Evolutionary conservation across 371 early-diverging fungal species (phyloP).

Genomic region (Circinella umbellata): DNA sequence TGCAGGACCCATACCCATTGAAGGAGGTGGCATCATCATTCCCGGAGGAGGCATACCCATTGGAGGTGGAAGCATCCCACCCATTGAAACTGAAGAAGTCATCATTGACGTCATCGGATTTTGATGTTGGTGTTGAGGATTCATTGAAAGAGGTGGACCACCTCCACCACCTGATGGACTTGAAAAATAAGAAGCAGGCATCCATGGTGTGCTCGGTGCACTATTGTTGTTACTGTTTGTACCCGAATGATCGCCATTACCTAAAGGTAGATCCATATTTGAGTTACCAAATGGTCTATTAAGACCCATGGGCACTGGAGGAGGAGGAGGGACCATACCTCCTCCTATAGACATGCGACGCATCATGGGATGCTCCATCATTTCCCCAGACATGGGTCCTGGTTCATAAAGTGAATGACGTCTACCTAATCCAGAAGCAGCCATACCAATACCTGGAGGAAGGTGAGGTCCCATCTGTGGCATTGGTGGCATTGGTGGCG

Average conservation of each 20-base stretch:
- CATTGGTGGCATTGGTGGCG: background rate
- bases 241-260: constrained; percentile 5
- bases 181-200: constrained; percentile 22
- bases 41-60: background rate
- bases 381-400: constrained; percentile 1
- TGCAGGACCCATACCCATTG: background rate
- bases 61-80: background rate
- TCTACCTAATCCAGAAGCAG: constrained; percentile 7
- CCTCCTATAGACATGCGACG: constrained; percentile 7
- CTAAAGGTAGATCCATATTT: background rate
- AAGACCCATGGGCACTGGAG: background rate
- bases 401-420: constrained; percentile 19
- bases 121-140: constrained; percentile 7
- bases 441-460: constrained; percentile 1
- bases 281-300: background rate
- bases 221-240: constrained; percentile 6
- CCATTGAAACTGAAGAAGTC: background rate
- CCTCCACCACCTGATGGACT: constrained; percentile 6
- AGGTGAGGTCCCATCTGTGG: constrained; percentile 9
- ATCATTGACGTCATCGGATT: background rate
- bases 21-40: constrained; percentile 1
- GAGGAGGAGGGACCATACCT: background rate
- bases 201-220: constrained; percentile 19
- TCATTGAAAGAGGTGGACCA: background rate
- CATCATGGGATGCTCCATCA: constrained; percentile 9